Evolutionary conservation across 495 filamentous ascomycete species (phyloP).

Genomic region (Annulohypoxylon maeteangense): DNA sequence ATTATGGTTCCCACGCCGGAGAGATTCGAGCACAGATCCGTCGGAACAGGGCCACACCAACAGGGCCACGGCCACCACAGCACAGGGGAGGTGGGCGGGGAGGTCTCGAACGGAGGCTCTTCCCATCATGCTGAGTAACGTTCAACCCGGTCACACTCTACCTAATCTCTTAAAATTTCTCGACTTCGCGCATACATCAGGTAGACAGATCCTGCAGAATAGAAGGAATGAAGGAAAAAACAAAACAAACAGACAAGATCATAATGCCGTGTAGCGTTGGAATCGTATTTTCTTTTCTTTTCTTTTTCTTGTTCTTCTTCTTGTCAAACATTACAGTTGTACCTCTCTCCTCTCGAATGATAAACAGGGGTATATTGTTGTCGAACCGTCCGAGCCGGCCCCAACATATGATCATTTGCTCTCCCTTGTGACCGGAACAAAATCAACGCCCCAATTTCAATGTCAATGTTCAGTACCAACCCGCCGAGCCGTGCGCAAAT

Average conservation of each 20-base stretch:
- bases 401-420: conserved; percentile 27
- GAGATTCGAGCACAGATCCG: conserved; percentile 29
- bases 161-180: not conserved
- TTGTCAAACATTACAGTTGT: conserved; percentile 16
- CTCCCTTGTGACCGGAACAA: conserved; percentile 31
- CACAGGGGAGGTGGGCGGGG: not conserved
- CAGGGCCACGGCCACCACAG: too few relatives aligned
- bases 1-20: conserved; percentile 20
- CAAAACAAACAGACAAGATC: not conserved
- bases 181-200: not conserved
- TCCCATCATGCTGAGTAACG: conserved; percentile 36
- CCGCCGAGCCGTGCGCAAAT: conserved; percentile 29
- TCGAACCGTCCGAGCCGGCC: conserved; percentile 27
- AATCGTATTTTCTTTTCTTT: not conserved
- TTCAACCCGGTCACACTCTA: conserved; percentile 33
- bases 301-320: not conserved
- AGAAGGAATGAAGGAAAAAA: not conserved
- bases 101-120: conserved; percentile 32
- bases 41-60: conserved; percentile 27
- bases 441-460: conserved; percentile 11
- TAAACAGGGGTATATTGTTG: conserved; percentile 41
- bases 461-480: conserved; percentile 16
- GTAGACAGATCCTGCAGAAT: conserved; percentile 23
- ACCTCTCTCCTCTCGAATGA: not conserved
- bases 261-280: conserved; percentile 19